Conservation (phyloP, 768 basidiomycete genomes). For the Harrya chromipes region DNA sequence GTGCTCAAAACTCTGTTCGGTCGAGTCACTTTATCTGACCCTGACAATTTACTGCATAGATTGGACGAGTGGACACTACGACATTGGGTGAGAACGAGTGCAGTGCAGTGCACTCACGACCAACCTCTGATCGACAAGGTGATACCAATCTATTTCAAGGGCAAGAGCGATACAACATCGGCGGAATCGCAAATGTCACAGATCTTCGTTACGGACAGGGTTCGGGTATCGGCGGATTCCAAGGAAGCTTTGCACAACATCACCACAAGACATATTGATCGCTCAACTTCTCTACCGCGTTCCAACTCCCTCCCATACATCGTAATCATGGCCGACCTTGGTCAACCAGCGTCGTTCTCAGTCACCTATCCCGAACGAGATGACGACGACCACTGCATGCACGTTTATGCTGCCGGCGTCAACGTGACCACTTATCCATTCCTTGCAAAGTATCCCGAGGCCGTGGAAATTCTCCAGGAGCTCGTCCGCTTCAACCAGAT, state of each 20-base stretch:
- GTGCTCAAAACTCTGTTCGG: no score
- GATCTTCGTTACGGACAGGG: slow-evolving; percentile 8
- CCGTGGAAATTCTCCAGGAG: neutral
- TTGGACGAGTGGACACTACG: slow-evolving; percentile 4
- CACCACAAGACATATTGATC: neutral
- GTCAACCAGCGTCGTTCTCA: neutral
- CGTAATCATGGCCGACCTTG: neutral
- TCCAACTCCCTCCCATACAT: neutral
- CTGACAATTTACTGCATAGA: neutral
- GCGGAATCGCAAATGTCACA: neutral
- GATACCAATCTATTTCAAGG: slow-evolving; percentile 10
- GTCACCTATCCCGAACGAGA: neutral
- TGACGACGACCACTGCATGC: neutral
- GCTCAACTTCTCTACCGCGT: neutral
- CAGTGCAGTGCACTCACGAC: slow-evolving; percentile 3
- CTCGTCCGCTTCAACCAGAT: neutral
- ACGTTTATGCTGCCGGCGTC: neutral
- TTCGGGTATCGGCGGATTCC: neutral
- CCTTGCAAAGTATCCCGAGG: neutral
- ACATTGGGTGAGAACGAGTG: slow-evolving; percentile 9
- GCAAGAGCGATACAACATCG: neutral
- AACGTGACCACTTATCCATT: neutral
- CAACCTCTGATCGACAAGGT: slow-evolving; percentile 7
- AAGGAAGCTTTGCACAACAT: neutral
- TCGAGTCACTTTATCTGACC: no score